Percentiles rank a stretch among this genome's conserved stretches.
Conservation (phyloP, 2,329 filamentous ascomycete species). For the Aspergillus pseudotamarii region DNA sequence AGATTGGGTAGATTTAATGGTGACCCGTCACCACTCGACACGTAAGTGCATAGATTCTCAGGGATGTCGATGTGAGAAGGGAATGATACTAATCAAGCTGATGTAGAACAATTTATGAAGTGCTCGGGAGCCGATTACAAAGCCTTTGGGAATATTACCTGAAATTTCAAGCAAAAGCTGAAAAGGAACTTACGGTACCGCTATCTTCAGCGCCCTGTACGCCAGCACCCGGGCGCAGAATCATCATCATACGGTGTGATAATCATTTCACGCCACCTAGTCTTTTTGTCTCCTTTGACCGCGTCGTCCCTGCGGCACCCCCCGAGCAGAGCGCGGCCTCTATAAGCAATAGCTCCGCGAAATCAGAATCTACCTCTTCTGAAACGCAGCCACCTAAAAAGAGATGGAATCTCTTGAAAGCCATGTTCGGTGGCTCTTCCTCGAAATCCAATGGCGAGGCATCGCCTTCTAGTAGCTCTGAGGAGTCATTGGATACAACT, state of each 20-base stretch:
- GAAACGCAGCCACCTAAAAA: constrained; percentile 38
- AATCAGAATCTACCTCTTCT: constrained; percentile 21
- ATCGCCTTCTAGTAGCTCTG: constrained; percentile 41
- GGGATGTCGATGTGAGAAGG: neutral
- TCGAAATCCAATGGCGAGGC: constrained; percentile 48
- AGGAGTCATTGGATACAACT: constrained; percentile 35
- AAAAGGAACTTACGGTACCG: constrained; percentile 56
- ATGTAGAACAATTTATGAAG: constrained; percentile 68
- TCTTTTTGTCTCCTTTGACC: constrained; percentile 66
- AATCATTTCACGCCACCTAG: constrained; percentile 55
- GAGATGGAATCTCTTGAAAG: constrained; percentile 56
- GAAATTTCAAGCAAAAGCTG: constrained; percentile 70
- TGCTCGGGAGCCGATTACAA: constrained; percentile 68
- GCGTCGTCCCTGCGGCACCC: constrained; percentile 51
- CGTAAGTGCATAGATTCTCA: constrained; percentile 54
- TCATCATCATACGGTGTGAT: constrained; percentile 88
- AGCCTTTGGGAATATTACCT: constrained; percentile 79
- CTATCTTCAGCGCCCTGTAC: constrained; percentile 81
- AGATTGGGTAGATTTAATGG: constrained; percentile 77
- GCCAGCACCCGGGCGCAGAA: constrained; percentile 80
- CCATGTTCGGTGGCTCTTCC: constrained; percentile 49
- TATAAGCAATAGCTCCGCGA: constrained; percentile 38
- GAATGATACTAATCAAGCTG: constrained; percentile 13
- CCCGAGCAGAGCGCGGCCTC: constrained; percentile 36
- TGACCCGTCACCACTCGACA: constrained; percentile 64